Evolutionary conservation across 345 rosid species (phyloP), one percentile per base, ranked within the genome.

Genomic region (Erucastrum elatum): DNA sequence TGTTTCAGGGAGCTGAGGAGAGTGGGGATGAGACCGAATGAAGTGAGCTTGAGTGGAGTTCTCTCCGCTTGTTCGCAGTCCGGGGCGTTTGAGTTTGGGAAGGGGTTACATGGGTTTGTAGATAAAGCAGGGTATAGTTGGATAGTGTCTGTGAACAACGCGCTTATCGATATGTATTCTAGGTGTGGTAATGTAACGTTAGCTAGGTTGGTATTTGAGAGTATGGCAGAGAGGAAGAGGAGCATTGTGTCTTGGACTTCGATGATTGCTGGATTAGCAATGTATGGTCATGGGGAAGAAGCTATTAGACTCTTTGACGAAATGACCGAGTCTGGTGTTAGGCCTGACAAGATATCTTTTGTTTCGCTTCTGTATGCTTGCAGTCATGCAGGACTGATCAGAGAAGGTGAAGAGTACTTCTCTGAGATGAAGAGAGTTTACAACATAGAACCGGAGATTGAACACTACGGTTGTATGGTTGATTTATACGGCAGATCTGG

Each of bases 81-180:
- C 29, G 86, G 85, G 39, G 84, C 80, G 33, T 71, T 82, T 30
- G 83, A 81, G 17, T 74, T 75, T 59, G 91, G 90, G 17, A 73
- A 80, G 72, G 75, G 75, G 53, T 33, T 81, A 71, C 94, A 88
- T 59, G 80, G 85, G 33, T 84, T 86, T 69, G 59, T 85, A 9
- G 88, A 82, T 79, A 89, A 85, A 80, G 25, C 84, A 62, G 90
- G 93, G 74, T 73, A 64, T 84, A 27, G 59, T 83, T 71, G 67
- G 85, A 73, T 70, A 53, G 70, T 84, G 62, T 70, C 84, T 0
- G 71, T 80, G 55, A 86, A 82, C 81, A 87, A 88, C 75, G 87
- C 91, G 58, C 86, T 90, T 68, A 77, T 88, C 33, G 89, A 88
- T 79, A 84, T 87, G 89, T 90, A 90, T 75, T 87, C 90, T 3